Evolutionary conservation across 192 early-diverging fungal genomes (phyloP).

Genomic region (Backusella luteola): DNA sequence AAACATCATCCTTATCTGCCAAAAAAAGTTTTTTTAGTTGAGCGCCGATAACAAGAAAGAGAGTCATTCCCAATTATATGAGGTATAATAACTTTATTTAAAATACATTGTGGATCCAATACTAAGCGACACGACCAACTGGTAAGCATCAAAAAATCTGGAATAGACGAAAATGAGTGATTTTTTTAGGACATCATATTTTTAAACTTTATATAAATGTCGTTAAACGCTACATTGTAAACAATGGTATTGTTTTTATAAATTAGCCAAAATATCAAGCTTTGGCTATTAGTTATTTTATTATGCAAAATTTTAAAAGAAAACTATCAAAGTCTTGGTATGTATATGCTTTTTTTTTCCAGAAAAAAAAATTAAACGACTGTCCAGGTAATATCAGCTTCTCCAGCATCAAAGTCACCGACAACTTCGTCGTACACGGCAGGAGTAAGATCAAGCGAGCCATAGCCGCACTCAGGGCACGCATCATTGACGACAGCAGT

Average conservation of each 20-base stretch:
- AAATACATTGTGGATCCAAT: too few species aligned
- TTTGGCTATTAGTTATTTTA: not conserved
- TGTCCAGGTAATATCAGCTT: constrained; percentile 49
- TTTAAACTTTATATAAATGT: not conserved
- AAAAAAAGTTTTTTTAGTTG: too few species aligned
- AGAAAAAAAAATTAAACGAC: constrained; percentile 28
- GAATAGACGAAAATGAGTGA: too few species aligned
- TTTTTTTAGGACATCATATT: not conserved
- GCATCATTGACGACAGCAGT: constrained; percentile 50
- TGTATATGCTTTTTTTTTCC: not conserved
- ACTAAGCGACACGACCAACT: too few species aligned
- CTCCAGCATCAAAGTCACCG: constrained; percentile 44
- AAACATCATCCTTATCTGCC: too few species aligned
- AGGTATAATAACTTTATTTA: too few species aligned
- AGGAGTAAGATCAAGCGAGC: constrained; percentile 53
- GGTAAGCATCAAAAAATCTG: too few species aligned
- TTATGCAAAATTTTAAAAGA: not conserved
- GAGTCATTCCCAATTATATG: too few species aligned
- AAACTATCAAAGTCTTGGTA: not conserved
- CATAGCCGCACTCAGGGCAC: constrained; percentile 50
- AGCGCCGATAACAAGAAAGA: too few species aligned
- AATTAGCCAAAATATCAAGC: not conserved
- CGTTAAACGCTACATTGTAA: not conserved
- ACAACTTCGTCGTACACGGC: constrained; percentile 33
- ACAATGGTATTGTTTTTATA: not conserved